phyloP scores from a whole-genome alignment of 768 basidiomycete genomes.

The Rhodotorula taiwanensis region DNA sequence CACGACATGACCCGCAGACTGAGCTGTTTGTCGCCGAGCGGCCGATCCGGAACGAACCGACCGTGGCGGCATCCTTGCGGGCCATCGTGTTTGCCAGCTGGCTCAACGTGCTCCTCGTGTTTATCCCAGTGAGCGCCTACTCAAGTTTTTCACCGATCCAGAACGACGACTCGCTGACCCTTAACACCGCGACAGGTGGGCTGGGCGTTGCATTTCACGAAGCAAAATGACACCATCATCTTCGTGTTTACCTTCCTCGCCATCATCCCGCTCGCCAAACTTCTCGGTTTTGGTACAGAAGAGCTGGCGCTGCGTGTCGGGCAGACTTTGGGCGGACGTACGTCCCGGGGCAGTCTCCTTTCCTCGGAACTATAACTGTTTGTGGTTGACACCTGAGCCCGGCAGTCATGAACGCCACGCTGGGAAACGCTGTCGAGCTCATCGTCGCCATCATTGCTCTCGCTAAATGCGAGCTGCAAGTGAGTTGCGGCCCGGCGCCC shows the following conservation, averaged over 20 bases:
- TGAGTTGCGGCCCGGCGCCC: too few relatives aligned
- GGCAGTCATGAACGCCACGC: constrained; percentile 67
- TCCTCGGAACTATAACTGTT: background rate
- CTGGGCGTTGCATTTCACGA: constrained; percentile 24
- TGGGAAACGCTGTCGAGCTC: constrained; percentile 41
- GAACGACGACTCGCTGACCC: background rate
- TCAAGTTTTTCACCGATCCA: background rate
- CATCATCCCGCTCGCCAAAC: constrained; percentile 34
- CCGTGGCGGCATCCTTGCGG: background rate
- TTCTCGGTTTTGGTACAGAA: constrained; percentile 59
- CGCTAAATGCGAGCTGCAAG: constrained; percentile 63
- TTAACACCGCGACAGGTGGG: constrained; percentile 1
- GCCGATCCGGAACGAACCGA: constrained; percentile 26
- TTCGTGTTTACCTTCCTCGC: constrained; percentile 26
- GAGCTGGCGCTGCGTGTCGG: constrained; percentile 75
- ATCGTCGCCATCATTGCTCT: constrained; percentile 57
- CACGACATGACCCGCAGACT: background rate
- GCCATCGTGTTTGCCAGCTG: constrained; percentile 35
- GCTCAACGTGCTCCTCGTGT: constrained; percentile 40
- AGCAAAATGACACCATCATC: constrained; percentile 28
- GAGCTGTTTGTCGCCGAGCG: constrained; percentile 22
- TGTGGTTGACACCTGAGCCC: background rate
- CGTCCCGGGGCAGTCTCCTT: background rate
- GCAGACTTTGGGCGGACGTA: constrained; percentile 50
- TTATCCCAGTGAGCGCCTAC: constrained; percentile 23